These are phyloP conservation scores for Fistulifera solaris DNA, from an alignment of 108 stramenopile species.

Conservation along the genomic window DNA sequence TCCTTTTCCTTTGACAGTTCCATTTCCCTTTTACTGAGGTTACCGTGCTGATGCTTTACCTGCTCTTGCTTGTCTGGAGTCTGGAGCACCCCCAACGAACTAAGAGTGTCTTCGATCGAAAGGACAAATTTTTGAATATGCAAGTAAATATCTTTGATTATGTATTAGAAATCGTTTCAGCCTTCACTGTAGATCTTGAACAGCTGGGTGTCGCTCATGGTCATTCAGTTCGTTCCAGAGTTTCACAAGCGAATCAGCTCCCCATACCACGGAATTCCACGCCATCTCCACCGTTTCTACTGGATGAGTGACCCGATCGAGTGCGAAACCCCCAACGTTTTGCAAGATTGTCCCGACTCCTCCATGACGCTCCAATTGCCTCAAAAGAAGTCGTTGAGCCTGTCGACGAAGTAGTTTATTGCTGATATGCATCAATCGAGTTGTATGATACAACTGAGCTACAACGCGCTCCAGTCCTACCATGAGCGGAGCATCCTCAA, in stretches of 20 bases:
- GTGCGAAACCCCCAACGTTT: conserved; percentile 34
- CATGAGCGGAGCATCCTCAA: conserved; percentile 42
- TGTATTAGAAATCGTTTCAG: too few relatives aligned
- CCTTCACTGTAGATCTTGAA: neutral
- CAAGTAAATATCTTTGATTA: too few relatives aligned
- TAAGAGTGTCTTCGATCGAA: too few relatives aligned
- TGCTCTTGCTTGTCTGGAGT: too few relatives aligned
- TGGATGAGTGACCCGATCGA: conserved; percentile 65
- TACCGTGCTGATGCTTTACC: too few relatives aligned
- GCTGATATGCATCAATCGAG: conserved; percentile 35
- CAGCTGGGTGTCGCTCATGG: neutral
- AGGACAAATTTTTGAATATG: too few relatives aligned
- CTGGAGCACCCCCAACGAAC: too few relatives aligned
- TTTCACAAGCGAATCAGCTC: conserved; percentile 7
- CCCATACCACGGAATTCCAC: conserved; percentile 55
- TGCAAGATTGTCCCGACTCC: conserved; percentile 51
- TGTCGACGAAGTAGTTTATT: conserved; percentile 48
- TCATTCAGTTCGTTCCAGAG: neutral
- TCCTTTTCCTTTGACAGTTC: conserved; percentile 7
- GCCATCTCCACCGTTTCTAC: conserved; percentile 52
- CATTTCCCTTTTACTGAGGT: conserved; percentile 7
- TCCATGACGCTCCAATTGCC: conserved; percentile 63
- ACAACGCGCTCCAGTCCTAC: conserved; percentile 46
- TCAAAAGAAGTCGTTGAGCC: conserved; percentile 39
- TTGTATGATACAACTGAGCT: conserved; percentile 52